Evolutionary conservation across 164 flowering plant genomes (phyloP).

Genomic region (Vitis cinerea): DNA sequence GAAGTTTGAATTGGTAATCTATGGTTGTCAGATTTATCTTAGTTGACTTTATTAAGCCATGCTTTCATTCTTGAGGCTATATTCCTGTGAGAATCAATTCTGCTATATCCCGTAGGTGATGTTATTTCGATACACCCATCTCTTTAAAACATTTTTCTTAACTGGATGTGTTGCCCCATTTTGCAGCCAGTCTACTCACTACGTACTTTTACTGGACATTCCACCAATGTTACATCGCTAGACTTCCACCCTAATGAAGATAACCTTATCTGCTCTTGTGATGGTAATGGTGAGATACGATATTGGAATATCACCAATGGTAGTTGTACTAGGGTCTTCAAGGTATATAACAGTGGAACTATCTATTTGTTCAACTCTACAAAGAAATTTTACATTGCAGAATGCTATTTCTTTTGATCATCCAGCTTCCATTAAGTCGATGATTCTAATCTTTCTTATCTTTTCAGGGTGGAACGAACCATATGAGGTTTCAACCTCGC

Average conservation of each 20-base stretch:
- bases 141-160: slow-evolving; percentile 2
- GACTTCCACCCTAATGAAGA: slow-evolving; percentile 82
- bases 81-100: no score
- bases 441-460: not conserved
- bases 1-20: not conserved
- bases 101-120: not conserved
- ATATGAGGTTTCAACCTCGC: slow-evolving; percentile 72
- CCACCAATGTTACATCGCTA: slow-evolving; percentile 59
- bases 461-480: slow-evolving; percentile 61
- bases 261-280: slow-evolving; percentile 78
- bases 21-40: not conserved
- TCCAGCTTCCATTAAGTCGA: not conserved
- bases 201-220: slow-evolving; percentile 73
- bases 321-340: slow-evolving; percentile 54
- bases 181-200: slow-evolving; percentile 72
- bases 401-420: not conserved
- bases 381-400: not conserved
- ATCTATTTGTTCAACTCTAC: no score
- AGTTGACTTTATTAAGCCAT: not conserved
- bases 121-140: slow-evolving; percentile 6
- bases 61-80: not conserved
- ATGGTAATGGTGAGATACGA: slow-evolving; percentile 66
- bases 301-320: slow-evolving; percentile 84
- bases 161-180: slow-evolving; percentile 11
- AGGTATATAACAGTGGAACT: slow-evolving; percentile 37